Evolutionary conservation across 2,329 filamentous ascomycete genomes (phyloP), one percentile per base, ranked within the genome.

Genomic region (Rachicladosporium sp.): DNA sequence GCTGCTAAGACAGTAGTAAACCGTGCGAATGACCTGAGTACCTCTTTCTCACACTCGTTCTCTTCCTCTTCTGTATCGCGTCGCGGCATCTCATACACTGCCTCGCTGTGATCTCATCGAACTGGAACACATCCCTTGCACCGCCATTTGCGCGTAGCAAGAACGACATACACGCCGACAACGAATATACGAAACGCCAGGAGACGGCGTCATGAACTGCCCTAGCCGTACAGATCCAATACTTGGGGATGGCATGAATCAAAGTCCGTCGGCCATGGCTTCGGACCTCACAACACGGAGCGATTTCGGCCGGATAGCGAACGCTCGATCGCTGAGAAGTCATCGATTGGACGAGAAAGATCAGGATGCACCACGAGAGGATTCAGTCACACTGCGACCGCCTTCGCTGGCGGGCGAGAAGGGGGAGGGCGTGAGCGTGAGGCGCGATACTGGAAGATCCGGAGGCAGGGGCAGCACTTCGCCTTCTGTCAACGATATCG

Each of bases 271-370:
- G 40, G 62, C 64, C 2, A 59, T 80, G 41, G 70, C 69, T 42
- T 66, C 68, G n/a, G 76, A 79, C 53, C 62, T 69, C 29, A 80
- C 76, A 2, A 80, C 76, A 4, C 65, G 73, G 41, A 70, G 72
- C 47, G 76, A 80, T 50, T 61, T 81, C 42, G 76, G 76, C 54
- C 70, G 71, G 27, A 68, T 77, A 43, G 72, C 70, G 31, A 80
- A 78, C 53, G 62, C 69, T 2, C 65, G 74, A 47, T 60, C 67
- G n/a, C 63, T 69, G 44, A 62, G 68, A 49, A 66, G 65, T 40
- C 59, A 63, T 45, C 55, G 60, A 45, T 51, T 58, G 44, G 52
- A 53, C 36, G 54, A 53, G 12, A 46, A 59, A 21, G 53, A 42
- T n/a, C n/a, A 23, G 8, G 40, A 42, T 2, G 40, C 27, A 32